Evolutionary conservation across 345 rosid species (phyloP).

Genomic region (Citrus unshiu): DNA sequence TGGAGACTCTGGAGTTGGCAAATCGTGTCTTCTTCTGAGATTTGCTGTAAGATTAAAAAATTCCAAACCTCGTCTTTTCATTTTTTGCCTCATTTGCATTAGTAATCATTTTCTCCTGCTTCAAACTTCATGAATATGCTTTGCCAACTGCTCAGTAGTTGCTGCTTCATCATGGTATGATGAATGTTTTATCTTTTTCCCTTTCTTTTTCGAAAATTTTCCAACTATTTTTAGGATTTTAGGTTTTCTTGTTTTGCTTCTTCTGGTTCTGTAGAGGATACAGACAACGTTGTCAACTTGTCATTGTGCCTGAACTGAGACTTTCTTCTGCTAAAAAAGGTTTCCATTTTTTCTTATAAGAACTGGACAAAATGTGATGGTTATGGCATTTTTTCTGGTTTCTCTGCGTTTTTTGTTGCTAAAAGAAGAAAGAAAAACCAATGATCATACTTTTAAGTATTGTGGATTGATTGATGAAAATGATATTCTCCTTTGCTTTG

Average conservation of each 20-base stretch:
- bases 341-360: background rate
- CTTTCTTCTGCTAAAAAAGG: background rate
- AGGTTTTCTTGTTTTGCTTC: background rate
- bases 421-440: background rate
- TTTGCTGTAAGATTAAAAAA: slow-evolving; percentile 25
- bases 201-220: background rate
- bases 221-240: too few species aligned
- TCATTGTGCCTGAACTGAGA: background rate
- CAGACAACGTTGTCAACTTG: background rate
- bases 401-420: background rate
- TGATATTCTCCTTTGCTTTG: background rate
- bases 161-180: background rate
- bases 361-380: background rate
- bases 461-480: background rate
- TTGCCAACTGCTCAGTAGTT: background rate
- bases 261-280: background rate
- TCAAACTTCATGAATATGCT: background rate
- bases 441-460: background rate
- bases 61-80: background rate
- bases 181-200: background rate
- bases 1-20: slow-evolving; percentile 39
- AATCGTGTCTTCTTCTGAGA: slow-evolving; percentile 37
- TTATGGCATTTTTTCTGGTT: background rate
- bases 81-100: background rate
- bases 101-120: background rate